Evolutionary conservation across 257 asterid species (phyloP), one percentile per base, ranked within the genome.

Genomic region (Ilex aquifolium): DNA sequence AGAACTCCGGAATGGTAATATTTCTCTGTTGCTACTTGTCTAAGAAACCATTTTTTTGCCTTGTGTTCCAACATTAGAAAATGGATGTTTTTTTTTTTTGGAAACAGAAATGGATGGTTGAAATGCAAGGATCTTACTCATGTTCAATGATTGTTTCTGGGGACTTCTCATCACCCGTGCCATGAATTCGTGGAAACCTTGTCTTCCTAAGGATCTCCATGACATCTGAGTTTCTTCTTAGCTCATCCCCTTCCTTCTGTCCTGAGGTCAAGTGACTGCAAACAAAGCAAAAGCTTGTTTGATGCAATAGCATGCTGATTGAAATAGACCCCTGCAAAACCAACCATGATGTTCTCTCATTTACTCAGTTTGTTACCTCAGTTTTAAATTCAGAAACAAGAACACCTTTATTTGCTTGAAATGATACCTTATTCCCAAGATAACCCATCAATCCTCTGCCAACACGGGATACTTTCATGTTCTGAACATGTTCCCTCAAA

Each of bases 361-460:
- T 69, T 61, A 57, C 57, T 61, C 16, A 16, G 49, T 46, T 14
- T 46, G 4, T 46, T 46, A 10, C 4, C n/a, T 3, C n/a, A 10
- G 14, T 10, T 14, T 46, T 11, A 46, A 46, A 46, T 46, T 12
- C n/a, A 46, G 52, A 46, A 46, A 46, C 3, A 11, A 46, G 14
- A 46, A 7, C 4, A 10, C 13, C n/a, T 14, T 10, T 5, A 14
- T 14, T 10, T 46, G 52, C 15, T 46, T 46, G 27, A 53, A 53
- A 53, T 21, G 30, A 21, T 85, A 93, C 99, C 99, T 93, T 93
- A 70, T 93, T 93, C 21, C 99, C 97, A 10, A 93, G 97, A 72
- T 93, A 93, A 12, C 99, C 99, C 99, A 90, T 90, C 74, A 93
- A 68, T 70, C 99, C 99, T 77, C 97, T 75, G 29, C 99, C 99